Evolutionary conservation across 225 moss, liverwort and hornwort species (phyloP).

Genomic region (Pleurozium schreberi): DNA sequence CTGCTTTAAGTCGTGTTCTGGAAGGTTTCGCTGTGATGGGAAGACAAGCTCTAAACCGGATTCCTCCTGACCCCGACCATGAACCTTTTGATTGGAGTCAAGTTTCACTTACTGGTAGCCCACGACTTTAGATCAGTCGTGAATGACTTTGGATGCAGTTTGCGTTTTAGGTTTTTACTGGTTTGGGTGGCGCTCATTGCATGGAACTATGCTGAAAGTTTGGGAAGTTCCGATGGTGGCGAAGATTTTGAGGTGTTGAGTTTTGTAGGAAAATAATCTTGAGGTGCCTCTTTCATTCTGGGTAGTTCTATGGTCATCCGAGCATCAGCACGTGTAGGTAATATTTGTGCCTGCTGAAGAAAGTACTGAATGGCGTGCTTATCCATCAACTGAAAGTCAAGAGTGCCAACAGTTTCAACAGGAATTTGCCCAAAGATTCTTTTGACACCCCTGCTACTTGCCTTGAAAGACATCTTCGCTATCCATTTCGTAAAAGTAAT

Average conservation of each 20-base stretch:
- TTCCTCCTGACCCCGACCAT: constrained; percentile 4
- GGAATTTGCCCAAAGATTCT: background rate
- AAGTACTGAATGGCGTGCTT: background rate
- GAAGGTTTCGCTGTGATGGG: constrained; percentile 52
- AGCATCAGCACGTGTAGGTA: background rate
- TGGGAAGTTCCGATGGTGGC: background rate
- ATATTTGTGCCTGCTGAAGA: background rate
- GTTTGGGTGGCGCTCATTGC: background rate
- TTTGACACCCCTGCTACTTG: background rate
- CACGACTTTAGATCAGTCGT: background rate
- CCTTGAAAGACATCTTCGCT: background rate
- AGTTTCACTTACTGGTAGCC: constrained; percentile 35
- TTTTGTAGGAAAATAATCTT: background rate
- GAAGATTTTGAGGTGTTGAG: background rate
- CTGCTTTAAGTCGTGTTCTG: constrained; percentile 27
- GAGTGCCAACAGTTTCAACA: background rate
- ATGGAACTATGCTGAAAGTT: background rate
- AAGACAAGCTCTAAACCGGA: constrained; percentile 17
- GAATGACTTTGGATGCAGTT: background rate
- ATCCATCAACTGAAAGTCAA: background rate
- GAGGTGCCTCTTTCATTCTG: background rate
- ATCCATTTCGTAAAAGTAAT: background rate
- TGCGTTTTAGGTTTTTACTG: background rate
- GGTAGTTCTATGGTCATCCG: background rate
- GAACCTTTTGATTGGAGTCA: constrained; percentile 47